Evolutionary conservation across 2,329 filamentous ascomycete species (phyloP), one percentile per base, ranked within the genome.

Genomic region (Tetracladium maxilliforme): DNA sequence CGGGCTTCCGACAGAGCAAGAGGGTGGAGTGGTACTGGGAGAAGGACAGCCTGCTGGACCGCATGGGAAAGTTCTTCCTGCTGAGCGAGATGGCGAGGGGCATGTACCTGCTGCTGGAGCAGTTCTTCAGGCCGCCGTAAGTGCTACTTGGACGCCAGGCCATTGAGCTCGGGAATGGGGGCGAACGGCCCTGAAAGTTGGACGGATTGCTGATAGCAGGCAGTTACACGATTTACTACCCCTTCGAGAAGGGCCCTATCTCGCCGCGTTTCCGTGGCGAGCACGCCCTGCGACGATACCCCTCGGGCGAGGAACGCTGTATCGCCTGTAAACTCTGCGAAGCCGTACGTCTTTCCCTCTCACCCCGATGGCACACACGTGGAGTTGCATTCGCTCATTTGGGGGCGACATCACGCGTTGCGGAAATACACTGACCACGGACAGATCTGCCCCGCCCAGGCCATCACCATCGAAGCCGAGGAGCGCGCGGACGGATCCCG

Each of bases 271-370:
- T 98, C 73, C 81, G 90, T 54, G 90, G 90, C 51, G 90, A 98
- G 57, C 90, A 98, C 61, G 90, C 90, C 39, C 69, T 98, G 36
- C 76, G 90, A 54, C 74, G 90, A 47, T 98, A 98, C 56, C 90
- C 90, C 16, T 92, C 87, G 4, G 90, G 90, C 39, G 90, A 98
- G 61, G 90, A 98, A 64, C 80, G 90, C 42, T 98, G 90, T 65
- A 98, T 98, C 56, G 90, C 90, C 41, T 98, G 90, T 80, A 98
- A 98, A 67, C 75, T 98, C 31, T 98, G 90, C 61, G 90, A 98
- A 61, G 90, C 90, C 42, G 66, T 73, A 43, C 25, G 48, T 44
- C 26, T 4, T n/a, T 17, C 6, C n/a, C 21, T 12, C 21, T 9
- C 13, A 13, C 8, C 8, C 12, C 9, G 8, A 9, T 9, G 10